Evolutionary conservation across 2,329 filamentous ascomycete genomes (phyloP).

Genomic region (Madurella mycetomatis): DNA sequence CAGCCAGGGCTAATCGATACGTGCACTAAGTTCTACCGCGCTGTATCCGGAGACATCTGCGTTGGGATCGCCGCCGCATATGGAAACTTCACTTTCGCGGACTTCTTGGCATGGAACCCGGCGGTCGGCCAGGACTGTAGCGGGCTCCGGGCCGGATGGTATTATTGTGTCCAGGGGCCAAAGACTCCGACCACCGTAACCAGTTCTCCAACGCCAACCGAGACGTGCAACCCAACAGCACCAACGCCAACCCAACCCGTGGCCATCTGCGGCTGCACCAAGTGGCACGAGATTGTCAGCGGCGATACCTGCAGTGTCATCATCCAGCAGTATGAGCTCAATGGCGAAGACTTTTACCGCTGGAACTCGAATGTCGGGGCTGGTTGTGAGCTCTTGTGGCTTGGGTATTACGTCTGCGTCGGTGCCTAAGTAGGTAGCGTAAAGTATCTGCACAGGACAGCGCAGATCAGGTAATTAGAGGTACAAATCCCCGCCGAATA

Average conservation of each 20-base stretch:
- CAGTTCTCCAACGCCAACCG: not conserved
- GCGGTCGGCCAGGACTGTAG: slow-evolving; percentile 9
- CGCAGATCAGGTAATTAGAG: no score
- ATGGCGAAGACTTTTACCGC: not conserved
- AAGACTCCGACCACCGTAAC: not conserved
- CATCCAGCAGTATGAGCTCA: not conserved
- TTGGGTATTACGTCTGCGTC: not conserved
- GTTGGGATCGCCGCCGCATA: slow-evolving; percentile 3
- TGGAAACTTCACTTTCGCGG: slow-evolving; percentile 4
- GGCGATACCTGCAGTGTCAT: not conserved
- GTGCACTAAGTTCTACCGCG: slow-evolving; percentile 3
- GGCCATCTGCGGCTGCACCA: not conserved
- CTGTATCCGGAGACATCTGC: slow-evolving; percentile 5
- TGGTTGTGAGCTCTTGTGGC: not conserved
- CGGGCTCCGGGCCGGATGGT: slow-evolving; percentile 9
- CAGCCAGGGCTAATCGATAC: not conserved
- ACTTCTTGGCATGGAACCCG: slow-evolving; percentile 19
- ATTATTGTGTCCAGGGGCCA: slow-evolving; percentile 12
- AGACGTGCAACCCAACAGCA: not conserved
- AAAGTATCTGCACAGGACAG: no score
- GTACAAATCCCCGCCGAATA: no score
- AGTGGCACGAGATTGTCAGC: not conserved
- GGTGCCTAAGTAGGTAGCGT: not conserved
- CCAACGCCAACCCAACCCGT: not conserved
- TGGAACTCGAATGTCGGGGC: not conserved